Evolutionary conservation across 2,329 filamentous ascomycete genomes (phyloP).

Genomic region (Diaporthe sp.): DNA sequence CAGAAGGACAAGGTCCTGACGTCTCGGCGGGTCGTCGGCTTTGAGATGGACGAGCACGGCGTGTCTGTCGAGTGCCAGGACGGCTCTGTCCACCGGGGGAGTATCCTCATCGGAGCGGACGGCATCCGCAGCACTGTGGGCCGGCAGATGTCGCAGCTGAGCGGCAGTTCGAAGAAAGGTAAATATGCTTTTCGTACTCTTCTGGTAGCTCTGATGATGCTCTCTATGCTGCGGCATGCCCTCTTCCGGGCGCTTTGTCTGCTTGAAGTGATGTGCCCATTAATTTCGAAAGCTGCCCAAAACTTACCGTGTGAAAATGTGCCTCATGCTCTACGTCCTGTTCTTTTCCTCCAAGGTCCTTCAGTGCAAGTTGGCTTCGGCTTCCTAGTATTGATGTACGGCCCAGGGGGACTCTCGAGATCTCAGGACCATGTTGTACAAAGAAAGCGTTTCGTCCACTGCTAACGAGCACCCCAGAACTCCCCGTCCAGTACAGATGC

Average conservation of each 20-base stretch:
- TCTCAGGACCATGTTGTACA: neutral
- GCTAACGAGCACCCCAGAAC: neutral
- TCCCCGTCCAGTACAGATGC: constrained; percentile 38
- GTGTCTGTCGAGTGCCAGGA: constrained; percentile 35
- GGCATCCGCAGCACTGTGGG: constrained; percentile 40
- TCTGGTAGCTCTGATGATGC: neutral
- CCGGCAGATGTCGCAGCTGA: constrained; percentile 43
- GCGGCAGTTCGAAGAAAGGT: constrained; percentile 3
- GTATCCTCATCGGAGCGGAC: constrained; percentile 43
- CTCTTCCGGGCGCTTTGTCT: neutral
- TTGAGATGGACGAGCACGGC: constrained; percentile 42
- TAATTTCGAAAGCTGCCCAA: neutral
- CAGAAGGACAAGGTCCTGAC: constrained; percentile 52
- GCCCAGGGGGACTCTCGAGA: neutral
- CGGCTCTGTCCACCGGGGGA: constrained; percentile 40
- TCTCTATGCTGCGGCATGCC: neutral
- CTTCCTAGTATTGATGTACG: neutral
- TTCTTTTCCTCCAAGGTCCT: too few species aligned
- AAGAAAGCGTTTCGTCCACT: neutral
- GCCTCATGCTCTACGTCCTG: neutral
- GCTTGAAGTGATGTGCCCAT: neutral
- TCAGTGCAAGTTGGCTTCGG: neutral
- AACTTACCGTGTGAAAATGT: neutral
- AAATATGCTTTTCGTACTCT: neutral
- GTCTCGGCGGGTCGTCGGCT: constrained; percentile 47